Conservation (phyloP, 2,329 filamentous ascomycete genomes). For the Paecilomyces sp. region DNA sequence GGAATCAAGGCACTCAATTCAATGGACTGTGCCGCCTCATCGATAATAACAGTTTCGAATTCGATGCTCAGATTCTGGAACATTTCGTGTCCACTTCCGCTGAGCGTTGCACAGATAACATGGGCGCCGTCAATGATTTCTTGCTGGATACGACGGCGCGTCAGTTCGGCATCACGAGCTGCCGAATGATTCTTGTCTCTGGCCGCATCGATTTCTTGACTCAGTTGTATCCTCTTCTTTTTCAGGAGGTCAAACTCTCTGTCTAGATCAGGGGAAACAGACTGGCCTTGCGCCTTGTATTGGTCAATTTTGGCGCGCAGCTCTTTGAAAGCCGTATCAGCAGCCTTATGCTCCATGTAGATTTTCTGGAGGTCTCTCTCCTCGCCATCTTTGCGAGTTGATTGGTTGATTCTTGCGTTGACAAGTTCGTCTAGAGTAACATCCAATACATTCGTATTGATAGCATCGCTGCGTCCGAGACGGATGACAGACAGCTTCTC, state of each 20-base stretch:
- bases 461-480: constrained; percentile 82
- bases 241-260: constrained; percentile 73
- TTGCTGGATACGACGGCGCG: constrained; percentile 76
- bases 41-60: constrained; percentile 97
- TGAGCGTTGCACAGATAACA: constrained; percentile 90
- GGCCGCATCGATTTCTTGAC: constrained; percentile 75
- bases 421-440: constrained; percentile 93
- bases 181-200: constrained; percentile 79
- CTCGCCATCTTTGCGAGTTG: constrained; percentile 36
- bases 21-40: constrained; percentile 96
- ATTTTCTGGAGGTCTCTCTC: constrained; percentile 55
- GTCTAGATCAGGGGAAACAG: constrained; percentile 49
- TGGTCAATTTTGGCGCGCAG: constrained; percentile 67
- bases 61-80: constrained; percentile 91
- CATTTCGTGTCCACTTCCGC: constrained; percentile 94
- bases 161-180: constrained; percentile 78
- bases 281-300: constrained; percentile 47
- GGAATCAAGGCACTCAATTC: constrained; percentile 95
- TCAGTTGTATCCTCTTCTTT: constrained; percentile 67
- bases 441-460: constrained; percentile 81
- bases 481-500: constrained; percentile 82
- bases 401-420: constrained; percentile 56
- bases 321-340: constrained; percentile 60
- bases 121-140: constrained; percentile 85
- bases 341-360: constrained; percentile 59